These are phyloP conservation scores for Oxytropis ochrocephala DNA, from an alignment of 306 rosid species.

Conservation along the genomic window DNA sequence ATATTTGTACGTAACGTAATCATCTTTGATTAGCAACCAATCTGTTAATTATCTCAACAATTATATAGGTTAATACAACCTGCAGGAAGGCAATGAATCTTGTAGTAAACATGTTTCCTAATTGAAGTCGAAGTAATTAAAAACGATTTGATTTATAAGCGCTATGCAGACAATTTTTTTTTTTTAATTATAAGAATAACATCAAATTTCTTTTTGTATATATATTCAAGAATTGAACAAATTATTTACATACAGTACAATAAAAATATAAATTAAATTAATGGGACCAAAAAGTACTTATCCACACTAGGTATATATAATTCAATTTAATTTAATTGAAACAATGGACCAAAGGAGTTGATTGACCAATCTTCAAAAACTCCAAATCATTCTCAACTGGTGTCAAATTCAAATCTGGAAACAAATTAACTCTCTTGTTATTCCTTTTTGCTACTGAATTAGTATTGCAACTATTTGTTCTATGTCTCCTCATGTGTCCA, in stretches of 20 bases:
- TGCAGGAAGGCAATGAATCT: too few relatives aligned
- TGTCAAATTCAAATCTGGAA: conserved; percentile 80
- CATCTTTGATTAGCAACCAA: too few relatives aligned
- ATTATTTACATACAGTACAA: background rate
- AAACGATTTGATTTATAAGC: too few relatives aligned
- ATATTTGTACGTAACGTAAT: too few relatives aligned
- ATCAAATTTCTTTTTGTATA: background rate
- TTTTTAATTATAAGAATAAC: background rate
- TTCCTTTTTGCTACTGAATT: conserved; percentile 8
- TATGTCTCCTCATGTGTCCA: conserved; percentile 94
- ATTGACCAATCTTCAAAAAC: conserved; percentile 51
- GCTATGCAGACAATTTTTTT: too few relatives aligned
- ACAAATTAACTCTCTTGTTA: conserved; percentile 31
- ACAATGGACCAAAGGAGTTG: conserved; percentile 45
- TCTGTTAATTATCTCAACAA: too few relatives aligned
- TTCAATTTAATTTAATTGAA: conserved; percentile 28
- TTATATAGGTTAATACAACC: too few relatives aligned
- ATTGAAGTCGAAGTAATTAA: too few relatives aligned
- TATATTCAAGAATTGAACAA: conserved; percentile 12
- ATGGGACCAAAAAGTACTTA: background rate
- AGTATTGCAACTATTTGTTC: conserved; percentile 16
- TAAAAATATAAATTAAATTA: conserved; percentile 18
- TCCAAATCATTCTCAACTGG: conserved; percentile 70
- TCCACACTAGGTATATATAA: background rate
- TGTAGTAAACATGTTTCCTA: too few relatives aligned